Evolutionary conservation across 345 rosid genomes (phyloP).

Genomic region (Pseudoturritis turrita): DNA sequence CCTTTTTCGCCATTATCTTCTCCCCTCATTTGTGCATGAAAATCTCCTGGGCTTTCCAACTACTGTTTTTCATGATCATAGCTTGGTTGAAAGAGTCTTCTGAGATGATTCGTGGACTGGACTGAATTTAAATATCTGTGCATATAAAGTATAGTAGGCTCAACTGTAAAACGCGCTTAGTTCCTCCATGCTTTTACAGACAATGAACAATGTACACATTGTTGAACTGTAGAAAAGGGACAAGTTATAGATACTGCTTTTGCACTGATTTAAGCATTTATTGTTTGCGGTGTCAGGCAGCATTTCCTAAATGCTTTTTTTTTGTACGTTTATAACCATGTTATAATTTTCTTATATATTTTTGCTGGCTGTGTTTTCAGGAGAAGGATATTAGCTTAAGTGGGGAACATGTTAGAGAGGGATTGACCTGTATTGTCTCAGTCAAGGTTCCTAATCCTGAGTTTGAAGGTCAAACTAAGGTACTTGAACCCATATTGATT

Average conservation of each 20-base stretch:
- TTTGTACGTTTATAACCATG: background rate
- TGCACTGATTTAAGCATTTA: background rate
- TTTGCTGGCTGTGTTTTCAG: slow-evolving; percentile 39
- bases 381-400: slow-evolving; percentile 88
- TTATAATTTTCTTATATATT: background rate
- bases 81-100: background rate
- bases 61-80: background rate
- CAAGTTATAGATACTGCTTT: background rate
- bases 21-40: background rate
- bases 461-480: slow-evolving; percentile 99
- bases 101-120: background rate
- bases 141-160: background rate
- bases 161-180: background rate
- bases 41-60: background rate
- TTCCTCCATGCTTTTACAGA: background rate
- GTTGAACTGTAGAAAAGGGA: background rate
- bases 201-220: background rate
- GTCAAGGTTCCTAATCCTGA: slow-evolving; percentile 98
- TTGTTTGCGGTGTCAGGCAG: background rate
- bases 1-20: background rate
- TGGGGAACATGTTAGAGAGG: slow-evolving; percentile 98
- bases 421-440: slow-evolving; percentile 90
- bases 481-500: slow-evolving; percentile 24
- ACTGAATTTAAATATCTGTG: background rate
- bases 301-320: background rate